Evolutionary conservation across 148 eudicot genomes (phyloP).

Genomic region (Persicaria maculosa): DNA sequence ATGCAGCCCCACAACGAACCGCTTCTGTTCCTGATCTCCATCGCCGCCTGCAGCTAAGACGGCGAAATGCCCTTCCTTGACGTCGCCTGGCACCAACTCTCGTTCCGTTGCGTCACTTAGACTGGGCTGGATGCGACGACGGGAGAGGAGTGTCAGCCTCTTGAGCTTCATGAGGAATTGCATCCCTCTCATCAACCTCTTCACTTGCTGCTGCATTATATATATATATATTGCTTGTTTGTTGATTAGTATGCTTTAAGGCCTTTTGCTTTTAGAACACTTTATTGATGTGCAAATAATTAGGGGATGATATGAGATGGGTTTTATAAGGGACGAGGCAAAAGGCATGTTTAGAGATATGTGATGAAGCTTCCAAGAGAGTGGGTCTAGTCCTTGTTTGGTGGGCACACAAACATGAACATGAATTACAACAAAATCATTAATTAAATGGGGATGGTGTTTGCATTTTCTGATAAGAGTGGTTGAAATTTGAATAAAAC

Average conservation of each 20-base stretch:
- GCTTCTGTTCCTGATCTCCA: not conserved
- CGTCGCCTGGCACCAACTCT: not conserved
- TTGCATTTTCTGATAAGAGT: too few species aligned
- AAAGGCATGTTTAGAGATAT: not conserved
- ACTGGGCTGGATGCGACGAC: not conserved
- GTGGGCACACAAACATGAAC: constrained; percentile 8
- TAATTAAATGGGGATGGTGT: constrained; percentile 1
- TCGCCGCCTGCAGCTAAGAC: constrained; percentile 3
- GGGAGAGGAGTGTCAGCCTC: not conserved
- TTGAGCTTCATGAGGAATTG: constrained; percentile 5
- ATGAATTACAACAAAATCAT: constrained; percentile 2
- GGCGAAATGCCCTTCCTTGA: constrained; percentile 15
- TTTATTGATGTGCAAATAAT: not conserved
- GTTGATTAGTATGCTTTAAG: not conserved
- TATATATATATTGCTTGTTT: too few species aligned
- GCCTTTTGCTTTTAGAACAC: not conserved
- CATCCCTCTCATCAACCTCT: not conserved
- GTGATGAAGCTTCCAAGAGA: not conserved
- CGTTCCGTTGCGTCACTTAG: not conserved
- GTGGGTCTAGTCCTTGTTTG: not conserved
- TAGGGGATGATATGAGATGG: not conserved
- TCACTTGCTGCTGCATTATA: not conserved
- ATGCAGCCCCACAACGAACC: constrained; percentile 10
- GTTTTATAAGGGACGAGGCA: not conserved
- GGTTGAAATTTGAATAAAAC: too few species aligned